phyloP scores from a whole-genome alignment of 1,284 basidiomycete genomes.

The Boletellus deceptivus region DNA sequence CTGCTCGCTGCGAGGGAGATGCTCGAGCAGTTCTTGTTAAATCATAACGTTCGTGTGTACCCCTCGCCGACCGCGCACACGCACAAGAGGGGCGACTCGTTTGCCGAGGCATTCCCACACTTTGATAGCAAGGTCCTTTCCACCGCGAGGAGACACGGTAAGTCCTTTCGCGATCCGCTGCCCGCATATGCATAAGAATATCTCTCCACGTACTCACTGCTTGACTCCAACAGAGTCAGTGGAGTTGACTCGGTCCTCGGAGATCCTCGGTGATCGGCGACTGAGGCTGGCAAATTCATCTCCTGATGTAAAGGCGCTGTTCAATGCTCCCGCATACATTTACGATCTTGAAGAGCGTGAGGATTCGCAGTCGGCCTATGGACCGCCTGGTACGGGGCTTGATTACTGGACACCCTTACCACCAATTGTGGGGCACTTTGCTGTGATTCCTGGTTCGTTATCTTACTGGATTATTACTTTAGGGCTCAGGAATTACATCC shows the following conservation, averaged over 20 bases:
- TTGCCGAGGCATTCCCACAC: slow-evolving; percentile 93
- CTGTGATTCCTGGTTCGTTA: slow-evolving; percentile 16
- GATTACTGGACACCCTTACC: slow-evolving; percentile 78
- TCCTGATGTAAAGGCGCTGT: slow-evolving; percentile 93
- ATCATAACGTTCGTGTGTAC: slow-evolving; percentile 79
- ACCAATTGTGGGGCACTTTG: slow-evolving; percentile 58
- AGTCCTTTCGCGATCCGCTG: slow-evolving; percentile 26
- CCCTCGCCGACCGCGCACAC: slow-evolving; percentile 70
- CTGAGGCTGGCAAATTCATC: slow-evolving; percentile 84
- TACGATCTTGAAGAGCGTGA: slow-evolving; percentile 73
- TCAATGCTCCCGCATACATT: slow-evolving; percentile 78
- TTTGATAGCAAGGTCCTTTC: slow-evolving; percentile 94
- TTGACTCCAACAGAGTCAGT: slow-evolving; percentile 56
- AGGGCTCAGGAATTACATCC: slow-evolving; percentile 66
- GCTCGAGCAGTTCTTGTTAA: slow-evolving; percentile 88
- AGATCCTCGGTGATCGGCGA: slow-evolving; percentile 71
- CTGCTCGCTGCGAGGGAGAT: slow-evolving; percentile 86
- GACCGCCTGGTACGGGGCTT: slow-evolving; percentile 40
- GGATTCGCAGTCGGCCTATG: slow-evolving; percentile 57
- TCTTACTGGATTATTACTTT: slow-evolving; percentile 16
- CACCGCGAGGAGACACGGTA: slow-evolving; percentile 68
- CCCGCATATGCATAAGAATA: slow-evolving; percentile 6
- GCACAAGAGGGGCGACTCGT: slow-evolving; percentile 86
- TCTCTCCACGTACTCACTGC: slow-evolving; percentile 8
- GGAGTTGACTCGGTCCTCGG: slow-evolving; percentile 66